Conservation (phyloP, 805 yeast species). For the Metschnikowia peoriensis region DNA sequence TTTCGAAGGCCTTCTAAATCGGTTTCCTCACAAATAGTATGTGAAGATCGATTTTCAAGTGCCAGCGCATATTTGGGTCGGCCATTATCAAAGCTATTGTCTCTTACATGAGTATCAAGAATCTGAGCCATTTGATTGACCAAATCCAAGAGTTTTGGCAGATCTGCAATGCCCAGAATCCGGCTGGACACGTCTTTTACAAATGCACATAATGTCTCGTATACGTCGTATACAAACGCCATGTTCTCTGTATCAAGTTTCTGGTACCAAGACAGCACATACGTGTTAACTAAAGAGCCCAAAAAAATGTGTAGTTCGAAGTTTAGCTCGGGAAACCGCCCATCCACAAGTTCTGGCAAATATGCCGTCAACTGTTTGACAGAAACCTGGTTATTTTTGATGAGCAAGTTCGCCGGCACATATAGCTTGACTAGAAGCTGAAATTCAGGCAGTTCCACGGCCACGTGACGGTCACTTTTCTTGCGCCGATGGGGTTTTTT, state of each 20-base stretch:
- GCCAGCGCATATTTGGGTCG: conserved; percentile 9
- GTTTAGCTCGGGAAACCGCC: conserved; percentile 23
- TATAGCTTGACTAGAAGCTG: conserved; percentile 30
- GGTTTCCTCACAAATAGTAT: neutral
- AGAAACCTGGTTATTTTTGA: conserved; percentile 29
- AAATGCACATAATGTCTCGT: conserved; percentile 14
- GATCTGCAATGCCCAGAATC: conserved; percentile 11
- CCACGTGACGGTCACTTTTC: conserved; percentile 29
- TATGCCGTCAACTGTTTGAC: conserved; percentile 25
- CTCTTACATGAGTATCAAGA: conserved; percentile 12
- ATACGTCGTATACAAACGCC: conserved; percentile 15
- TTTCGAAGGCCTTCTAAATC: neutral
- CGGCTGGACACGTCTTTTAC: conserved; percentile 14
- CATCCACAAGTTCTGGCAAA: conserved; percentile 29
- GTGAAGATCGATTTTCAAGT: neutral
- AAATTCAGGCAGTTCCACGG: conserved; percentile 49
- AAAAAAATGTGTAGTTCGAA: conserved; percentile 38
- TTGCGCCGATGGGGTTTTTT: conserved; percentile 3
- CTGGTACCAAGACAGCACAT: conserved; percentile 20
- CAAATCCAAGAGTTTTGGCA: conserved; percentile 18
- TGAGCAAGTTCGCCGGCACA: conserved; percentile 33
- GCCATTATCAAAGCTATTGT: conserved; percentile 4
- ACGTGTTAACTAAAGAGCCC: conserved; percentile 25
- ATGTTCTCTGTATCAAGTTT: conserved; percentile 19
- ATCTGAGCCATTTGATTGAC: conserved; percentile 23